Evolutionary conservation across 306 rosid genomes (phyloP).

Genomic region (Fragaria ananassa): DNA sequence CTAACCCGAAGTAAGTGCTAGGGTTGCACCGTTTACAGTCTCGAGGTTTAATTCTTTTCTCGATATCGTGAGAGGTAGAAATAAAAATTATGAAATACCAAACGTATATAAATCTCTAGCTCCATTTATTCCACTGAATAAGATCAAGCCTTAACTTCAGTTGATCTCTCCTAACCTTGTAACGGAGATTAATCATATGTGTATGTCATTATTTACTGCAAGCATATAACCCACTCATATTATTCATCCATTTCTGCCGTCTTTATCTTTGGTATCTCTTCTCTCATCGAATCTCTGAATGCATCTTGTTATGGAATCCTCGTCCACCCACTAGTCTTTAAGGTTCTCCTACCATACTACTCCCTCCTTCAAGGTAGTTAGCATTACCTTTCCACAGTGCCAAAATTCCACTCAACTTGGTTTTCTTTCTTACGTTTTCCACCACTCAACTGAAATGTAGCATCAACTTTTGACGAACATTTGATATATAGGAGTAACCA

Average conservation of each 20-base stretch:
- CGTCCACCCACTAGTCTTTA: slow-evolving; percentile 13
- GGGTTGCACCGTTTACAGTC: not conserved
- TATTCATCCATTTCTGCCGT: not conserved
- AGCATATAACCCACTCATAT: not conserved
- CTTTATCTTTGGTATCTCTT: not conserved
- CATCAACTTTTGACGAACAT: not conserved
- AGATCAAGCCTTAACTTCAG: not conserved
- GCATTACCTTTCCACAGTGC: not conserved
- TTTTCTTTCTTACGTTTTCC: not conserved
- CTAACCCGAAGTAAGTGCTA: too few species aligned
- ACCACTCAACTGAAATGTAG: not conserved
- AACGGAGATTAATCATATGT: too few species aligned
- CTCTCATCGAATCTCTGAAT: not conserved
- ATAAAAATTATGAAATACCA: not conserved
- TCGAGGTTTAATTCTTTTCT: too few species aligned
- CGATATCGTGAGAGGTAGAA: too few species aligned
- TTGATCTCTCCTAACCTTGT: not conserved
- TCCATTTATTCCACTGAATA: not conserved
- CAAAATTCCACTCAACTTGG: not conserved
- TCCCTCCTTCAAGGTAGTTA: not conserved
- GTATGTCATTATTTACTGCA: not conserved
- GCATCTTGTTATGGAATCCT: slow-evolving; percentile 21
- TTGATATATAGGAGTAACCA: not conserved
- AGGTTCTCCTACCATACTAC: not conserved
- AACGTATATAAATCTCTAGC: too few species aligned